Conservation (phyloP, 139 green algal genomes). For the Asterochloris erici region DNA sequence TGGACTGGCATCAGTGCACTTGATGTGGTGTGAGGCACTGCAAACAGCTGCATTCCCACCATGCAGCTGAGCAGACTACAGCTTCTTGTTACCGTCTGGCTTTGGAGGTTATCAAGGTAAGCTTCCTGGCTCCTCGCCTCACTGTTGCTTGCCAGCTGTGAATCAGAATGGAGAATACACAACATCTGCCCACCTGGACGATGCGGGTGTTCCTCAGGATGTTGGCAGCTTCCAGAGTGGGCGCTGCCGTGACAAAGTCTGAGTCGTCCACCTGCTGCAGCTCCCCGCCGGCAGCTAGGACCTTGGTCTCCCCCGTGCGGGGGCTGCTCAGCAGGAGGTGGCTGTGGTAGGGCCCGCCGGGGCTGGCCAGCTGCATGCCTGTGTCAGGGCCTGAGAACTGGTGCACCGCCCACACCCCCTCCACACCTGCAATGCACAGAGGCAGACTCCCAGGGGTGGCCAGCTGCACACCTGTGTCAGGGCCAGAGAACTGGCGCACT, state of each 20-base stretch:
- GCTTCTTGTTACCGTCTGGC: too few relatives aligned
- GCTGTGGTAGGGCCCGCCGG: conserved; percentile 46
- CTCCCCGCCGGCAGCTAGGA: conserved; percentile 69
- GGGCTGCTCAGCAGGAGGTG: conserved; percentile 71
- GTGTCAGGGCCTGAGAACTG: conserved; percentile 20
- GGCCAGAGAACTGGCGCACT: too few relatives aligned
- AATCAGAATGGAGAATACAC: too few relatives aligned
- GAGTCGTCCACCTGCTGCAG: conserved; percentile 60
- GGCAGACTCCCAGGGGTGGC: neutral
- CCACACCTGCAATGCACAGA: conserved; percentile 18
- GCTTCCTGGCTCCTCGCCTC: too few relatives aligned
- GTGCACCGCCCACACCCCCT: conserved; percentile 76
- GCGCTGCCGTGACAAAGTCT: conserved; percentile 42
- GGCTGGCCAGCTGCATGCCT: neutral
- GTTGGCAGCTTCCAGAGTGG: conserved; percentile 72
- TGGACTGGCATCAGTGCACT: too few relatives aligned
- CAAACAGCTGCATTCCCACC: too few relatives aligned
- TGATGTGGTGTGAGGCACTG: too few relatives aligned
- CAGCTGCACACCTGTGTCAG: too few relatives aligned
- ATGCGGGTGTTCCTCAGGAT: conserved; percentile 50
- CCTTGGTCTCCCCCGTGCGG: conserved; percentile 47
- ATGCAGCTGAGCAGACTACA: too few relatives aligned
- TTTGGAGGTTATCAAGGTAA: too few relatives aligned
- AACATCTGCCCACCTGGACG: conserved; percentile 32
- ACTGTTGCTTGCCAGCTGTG: too few relatives aligned